Conservation (phyloP, 2,329 filamentous ascomycete genomes). For the Geosmithia flava region DNA sequence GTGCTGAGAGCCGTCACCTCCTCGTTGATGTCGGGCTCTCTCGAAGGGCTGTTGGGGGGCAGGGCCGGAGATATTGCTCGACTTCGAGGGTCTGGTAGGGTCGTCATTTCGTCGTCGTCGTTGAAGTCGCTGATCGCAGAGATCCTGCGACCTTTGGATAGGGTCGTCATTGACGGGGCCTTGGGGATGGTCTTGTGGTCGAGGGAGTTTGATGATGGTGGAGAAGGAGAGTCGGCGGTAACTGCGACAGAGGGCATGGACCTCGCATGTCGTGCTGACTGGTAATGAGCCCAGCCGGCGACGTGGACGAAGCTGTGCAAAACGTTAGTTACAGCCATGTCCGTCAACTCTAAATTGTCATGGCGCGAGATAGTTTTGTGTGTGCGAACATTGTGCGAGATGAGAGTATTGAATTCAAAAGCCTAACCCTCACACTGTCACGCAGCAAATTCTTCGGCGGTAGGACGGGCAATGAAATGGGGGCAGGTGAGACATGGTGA, state of each 20-base stretch:
- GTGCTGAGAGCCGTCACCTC: conserved; percentile 88
- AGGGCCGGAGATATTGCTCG: conserved; percentile 31
- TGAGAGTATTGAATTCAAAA: neutral
- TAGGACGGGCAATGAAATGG: neutral
- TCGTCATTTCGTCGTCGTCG: conserved; percentile 52
- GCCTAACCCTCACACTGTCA: neutral
- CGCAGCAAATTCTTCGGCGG: neutral
- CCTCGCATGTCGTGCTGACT: conserved; percentile 28
- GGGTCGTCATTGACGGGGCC: conserved; percentile 21
- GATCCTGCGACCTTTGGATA: conserved; percentile 13
- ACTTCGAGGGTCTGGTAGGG: conserved; percentile 52
- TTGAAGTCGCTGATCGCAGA: conserved; percentile 26
- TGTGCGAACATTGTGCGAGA: neutral
- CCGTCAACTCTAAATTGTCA: neutral
- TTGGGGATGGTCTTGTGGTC: conserved; percentile 24
- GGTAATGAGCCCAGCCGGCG: conserved; percentile 37
- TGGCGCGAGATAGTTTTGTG: neutral
- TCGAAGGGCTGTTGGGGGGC: conserved; percentile 14
- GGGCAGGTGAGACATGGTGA: neutral
- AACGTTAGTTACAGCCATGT: conserved; percentile 7
- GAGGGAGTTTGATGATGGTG: conserved; percentile 3
- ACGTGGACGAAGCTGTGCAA: conserved; percentile 37
- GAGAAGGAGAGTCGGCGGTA: conserved; percentile 4
- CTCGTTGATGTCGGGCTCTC: conserved; percentile 44
- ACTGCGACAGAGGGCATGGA: conserved; percentile 38